Evolutionary conservation across 2,329 filamentous ascomycete species (phyloP), one percentile per base, ranked within the genome.

Genomic region (Graphiopsis chlorocephala): DNA sequence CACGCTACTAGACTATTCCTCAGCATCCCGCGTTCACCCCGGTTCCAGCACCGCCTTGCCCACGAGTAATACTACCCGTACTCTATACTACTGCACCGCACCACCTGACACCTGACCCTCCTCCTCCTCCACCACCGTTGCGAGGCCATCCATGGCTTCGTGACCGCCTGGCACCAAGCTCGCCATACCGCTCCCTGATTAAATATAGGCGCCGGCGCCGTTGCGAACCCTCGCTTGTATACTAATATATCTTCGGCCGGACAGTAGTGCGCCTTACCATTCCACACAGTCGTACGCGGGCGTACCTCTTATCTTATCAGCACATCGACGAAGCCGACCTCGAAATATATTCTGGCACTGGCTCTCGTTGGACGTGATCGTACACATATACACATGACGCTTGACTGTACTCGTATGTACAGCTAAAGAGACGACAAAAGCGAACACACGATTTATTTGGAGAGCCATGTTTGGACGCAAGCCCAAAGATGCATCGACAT

Each of bases 101-200:
- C 33, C 33, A 45, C 60, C 38, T 45, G n/a, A 53, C 60, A 62
- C 29, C 60, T 62, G 60, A 62, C 60, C 60, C 33, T 45, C 60
- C 48, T 26, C 60, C 33, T 45, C 60, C 48, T 26, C 42, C 48
- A 45, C 60, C 31, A 15, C 29, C 60, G 38, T n/a, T 11, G n/a
- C 35, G 57, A 31, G 28, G n/a, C 38, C n/a, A 11, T 45, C 38
- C 28, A 52, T 50, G 58, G 28, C 26, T n/a, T 53, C 31, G 60
- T 62, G 60, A 62, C 60, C 60, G 60, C 60, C 48, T 38, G 23
- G 20, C 20, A 38, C n/a, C 26, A 33, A 55, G 48, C 48, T 25
- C 25, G n/a, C 33, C 53, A 53, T 42, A 62, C 48, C 48, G 47
- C 48, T 48, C 20, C 15, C n/a, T 47, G 1, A 33, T 33, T 53